Evolutionary conservation across 1,284 basidiomycete genomes (phyloP).

Genomic region (Papiliotrema nemorosa): DNA sequence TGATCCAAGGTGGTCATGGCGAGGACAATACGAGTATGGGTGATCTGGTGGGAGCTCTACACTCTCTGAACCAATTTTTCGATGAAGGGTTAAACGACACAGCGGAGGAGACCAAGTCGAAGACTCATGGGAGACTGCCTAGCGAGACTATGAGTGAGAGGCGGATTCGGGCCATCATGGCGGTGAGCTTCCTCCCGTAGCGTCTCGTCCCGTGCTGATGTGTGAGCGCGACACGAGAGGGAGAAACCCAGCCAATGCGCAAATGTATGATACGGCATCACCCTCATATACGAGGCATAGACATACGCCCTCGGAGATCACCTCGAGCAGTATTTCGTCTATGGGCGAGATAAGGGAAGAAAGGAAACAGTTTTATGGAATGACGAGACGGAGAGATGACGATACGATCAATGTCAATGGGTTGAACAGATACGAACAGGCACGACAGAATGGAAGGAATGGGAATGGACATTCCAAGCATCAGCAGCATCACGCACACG

Average conservation of each 20-base stretch:
- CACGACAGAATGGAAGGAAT: not conserved
- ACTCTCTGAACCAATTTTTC: conserved; percentile 82
- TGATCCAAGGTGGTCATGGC: not conserved
- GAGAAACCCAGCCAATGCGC: conserved; percentile 24
- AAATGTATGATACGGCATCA: conserved; percentile 18
- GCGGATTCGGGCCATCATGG: conserved; percentile 31
- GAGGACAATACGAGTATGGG: conserved; percentile 58
- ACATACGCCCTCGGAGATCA: conserved; percentile 9
- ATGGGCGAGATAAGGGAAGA: not conserved
- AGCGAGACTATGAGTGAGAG: conserved; percentile 24
- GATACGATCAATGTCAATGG: too few relatives aligned
- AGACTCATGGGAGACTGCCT: conserved; percentile 16
- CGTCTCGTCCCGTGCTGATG: not conserved
- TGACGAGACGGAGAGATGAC: too few relatives aligned
- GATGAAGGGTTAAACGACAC: conserved; percentile 54
- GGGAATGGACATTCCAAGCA: not conserved
- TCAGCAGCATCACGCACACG: not conserved
- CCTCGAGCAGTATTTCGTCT: conserved; percentile 5
- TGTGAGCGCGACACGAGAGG: conserved; percentile 13
- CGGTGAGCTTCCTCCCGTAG: conserved; percentile 13
- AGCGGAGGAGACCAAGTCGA: conserved; percentile 5
- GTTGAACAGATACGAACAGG: too few relatives aligned
- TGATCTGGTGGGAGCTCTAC: conserved; percentile 77
- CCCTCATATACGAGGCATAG: too few relatives aligned
- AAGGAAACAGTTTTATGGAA: not conserved